These are phyloP conservation scores for Hansenula lynferdii DNA, from an alignment of 1,139 yeast genomes.

Conservation along the genomic window DNA sequence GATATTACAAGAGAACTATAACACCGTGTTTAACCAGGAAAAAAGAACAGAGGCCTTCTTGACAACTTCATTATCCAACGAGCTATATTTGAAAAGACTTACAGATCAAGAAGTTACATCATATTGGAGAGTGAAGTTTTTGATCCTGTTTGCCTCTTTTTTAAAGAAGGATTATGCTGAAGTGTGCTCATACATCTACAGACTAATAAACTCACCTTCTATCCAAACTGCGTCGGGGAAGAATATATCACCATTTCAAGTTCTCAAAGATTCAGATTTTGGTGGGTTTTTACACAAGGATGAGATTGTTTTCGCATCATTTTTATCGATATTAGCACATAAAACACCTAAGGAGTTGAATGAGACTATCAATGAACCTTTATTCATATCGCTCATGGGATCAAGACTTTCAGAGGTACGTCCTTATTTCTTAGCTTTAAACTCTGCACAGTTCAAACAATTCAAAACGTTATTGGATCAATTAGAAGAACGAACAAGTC, in stretches of 20 bases:
- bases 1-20: slow-evolving; percentile 14
- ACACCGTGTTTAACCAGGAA: slow-evolving; percentile 15
- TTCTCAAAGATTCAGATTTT: slow-evolving; percentile 14
- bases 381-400: slow-evolving; percentile 16
- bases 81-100: slow-evolving; percentile 18
- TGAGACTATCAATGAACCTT: slow-evolving; percentile 10
- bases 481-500: slow-evolving; percentile 4
- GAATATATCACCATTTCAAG: slow-evolving; percentile 13
- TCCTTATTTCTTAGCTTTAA: slow-evolving; percentile 13
- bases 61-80: slow-evolving; percentile 17
- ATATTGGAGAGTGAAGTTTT: slow-evolving; percentile 19
- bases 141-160: slow-evolving; percentile 16
- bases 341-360: slow-evolving; percentile 14
- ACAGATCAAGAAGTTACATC: slow-evolving; percentile 16
- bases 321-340: slow-evolving; percentile 16
- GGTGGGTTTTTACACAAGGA: slow-evolving; percentile 16
- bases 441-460: slow-evolving; percentile 15
- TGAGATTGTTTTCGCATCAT: slow-evolving; percentile 17
- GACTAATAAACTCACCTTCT: slow-evolving; percentile 10
- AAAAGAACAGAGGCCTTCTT: slow-evolving; percentile 19
- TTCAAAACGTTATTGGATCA: slow-evolving; percentile 11
- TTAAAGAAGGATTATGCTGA: slow-evolving; percentile 15
- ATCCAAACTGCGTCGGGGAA: slow-evolving; percentile 14
- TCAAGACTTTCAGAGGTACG: slow-evolving; percentile 9
- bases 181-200: slow-evolving; percentile 9